Conservation (phyloP, 495 filamentous ascomycete genomes). For the Xylaria longipes region DNA sequence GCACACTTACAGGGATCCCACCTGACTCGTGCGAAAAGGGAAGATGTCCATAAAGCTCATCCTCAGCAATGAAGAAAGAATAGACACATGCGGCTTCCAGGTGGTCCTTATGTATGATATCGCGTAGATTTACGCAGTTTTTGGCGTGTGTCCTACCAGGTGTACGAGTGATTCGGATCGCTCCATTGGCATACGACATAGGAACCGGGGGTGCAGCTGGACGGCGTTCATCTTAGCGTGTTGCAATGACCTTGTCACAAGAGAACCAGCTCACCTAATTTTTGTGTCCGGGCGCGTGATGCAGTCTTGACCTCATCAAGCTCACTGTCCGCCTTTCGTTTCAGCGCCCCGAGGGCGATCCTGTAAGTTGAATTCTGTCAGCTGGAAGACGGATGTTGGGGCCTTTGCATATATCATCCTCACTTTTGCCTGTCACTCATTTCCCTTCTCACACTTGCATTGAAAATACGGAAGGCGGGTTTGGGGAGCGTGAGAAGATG, state of each 20-base stretch:
- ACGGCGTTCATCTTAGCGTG: not conserved
- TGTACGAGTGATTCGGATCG: conserved; percentile 33
- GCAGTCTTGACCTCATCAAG: conserved; percentile 1
- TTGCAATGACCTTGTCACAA: no score
- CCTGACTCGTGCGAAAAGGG: conserved; percentile 28
- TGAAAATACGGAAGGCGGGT: not conserved
- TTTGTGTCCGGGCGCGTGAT: conserved; percentile 7
- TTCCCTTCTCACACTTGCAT: not conserved
- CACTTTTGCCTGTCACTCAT: conserved; percentile 11
- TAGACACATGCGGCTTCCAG: conserved; percentile 32
- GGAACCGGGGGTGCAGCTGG: not conserved
- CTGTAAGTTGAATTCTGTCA: conserved; percentile 6
- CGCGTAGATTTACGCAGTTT: conserved; percentile 31
- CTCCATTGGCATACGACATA: conserved; percentile 29
- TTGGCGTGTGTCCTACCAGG: conserved; percentile 27
- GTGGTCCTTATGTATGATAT: conserved; percentile 30
- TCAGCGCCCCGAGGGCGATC: not conserved
- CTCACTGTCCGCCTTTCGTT: conserved; percentile 14
- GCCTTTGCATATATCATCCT: not conserved
- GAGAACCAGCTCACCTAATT: not conserved
- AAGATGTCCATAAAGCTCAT: conserved; percentile 29
- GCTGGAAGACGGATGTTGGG: not conserved
- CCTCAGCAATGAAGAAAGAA: conserved; percentile 32
- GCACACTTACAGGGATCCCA: conserved; percentile 28
- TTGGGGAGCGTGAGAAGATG: not conserved